Evolutionary conservation across 2,329 filamentous ascomycete species (phyloP), one percentile per base, ranked within the genome.

Genomic region (Cordyceps farinosa): DNA sequence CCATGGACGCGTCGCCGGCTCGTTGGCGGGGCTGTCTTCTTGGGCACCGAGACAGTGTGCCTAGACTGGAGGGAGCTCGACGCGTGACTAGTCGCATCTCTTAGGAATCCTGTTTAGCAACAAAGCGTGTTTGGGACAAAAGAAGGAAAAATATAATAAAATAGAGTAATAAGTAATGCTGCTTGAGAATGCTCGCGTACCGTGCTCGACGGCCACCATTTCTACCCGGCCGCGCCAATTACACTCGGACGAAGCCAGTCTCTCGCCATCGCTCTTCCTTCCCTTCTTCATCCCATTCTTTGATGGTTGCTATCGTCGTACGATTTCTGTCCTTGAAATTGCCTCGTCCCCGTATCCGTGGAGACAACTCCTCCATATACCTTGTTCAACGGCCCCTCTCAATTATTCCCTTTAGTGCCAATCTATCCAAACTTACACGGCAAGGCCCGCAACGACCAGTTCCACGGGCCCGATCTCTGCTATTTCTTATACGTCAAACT

Each of bases 91-190:
- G 17, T 53, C 30, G 47, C n/a, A 36, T 48, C 9, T 36, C 40
- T 61, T 22, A 45, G 58, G 58, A 61, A 61, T 61, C 50, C 38
- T 53, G 48, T 11, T 22, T 27, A 60, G 47, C 47, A 48, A 61
- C 29, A 54, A 44, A 52, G 38, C 57, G 57, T 61, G 57, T 61
- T 61, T 52, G 55, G 29, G 55, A 50, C 5, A 27, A 53, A 59
- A 36, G 34, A 50, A 29, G 34, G 32, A 44, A 44, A 55, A 45
- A 13, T 32, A 42, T 17, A 34, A 56, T 27, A 45, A 61, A 36
- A 10, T 30, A 48, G 32, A 32, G 50, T 38, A 38, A 48, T 30
- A 38, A 50, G 44, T 10, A 50, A 50, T 50, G 11, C 29, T 29
- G 27, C 17, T 44, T 30, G 50, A 34, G n/a, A 36, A 61, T 29